These are phyloP conservation scores for Biscogniauxia marginata DNA, from an alignment of 2,329 filamentous ascomycete genomes.

Conservation along the genomic window DNA sequence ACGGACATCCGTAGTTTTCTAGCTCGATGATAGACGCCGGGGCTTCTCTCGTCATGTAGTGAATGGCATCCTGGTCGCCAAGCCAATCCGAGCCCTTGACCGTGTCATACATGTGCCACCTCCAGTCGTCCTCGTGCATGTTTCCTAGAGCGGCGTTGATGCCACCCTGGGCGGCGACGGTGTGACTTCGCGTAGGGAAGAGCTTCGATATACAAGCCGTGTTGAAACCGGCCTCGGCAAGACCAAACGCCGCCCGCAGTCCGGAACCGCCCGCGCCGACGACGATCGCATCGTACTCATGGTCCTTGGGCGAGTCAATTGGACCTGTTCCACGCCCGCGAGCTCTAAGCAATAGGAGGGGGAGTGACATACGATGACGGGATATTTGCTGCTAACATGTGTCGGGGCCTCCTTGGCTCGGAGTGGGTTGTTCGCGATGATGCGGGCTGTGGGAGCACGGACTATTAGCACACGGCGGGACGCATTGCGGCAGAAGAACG, in stretches of 20 bases:
- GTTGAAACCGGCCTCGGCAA: constrained; percentile 86
- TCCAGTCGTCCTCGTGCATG: constrained; percentile 98
- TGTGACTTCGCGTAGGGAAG: constrained; percentile 83
- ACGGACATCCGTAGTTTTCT: constrained; percentile 96
- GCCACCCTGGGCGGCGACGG: constrained; percentile 77
- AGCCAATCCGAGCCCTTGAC: constrained; percentile 98
- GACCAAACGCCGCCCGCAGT: constrained; percentile 79
- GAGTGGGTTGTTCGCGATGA: constrained; percentile 81
- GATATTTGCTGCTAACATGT: constrained; percentile 85
- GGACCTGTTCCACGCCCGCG: constrained; percentile 13
- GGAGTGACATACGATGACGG: constrained; percentile 72
- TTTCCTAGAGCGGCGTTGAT: constrained; percentile 89
- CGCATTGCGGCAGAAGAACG: constrained; percentile 4
- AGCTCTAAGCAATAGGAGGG: background rate
- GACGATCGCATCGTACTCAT: constrained; percentile 98
- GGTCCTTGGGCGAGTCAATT: constrained; percentile 60
- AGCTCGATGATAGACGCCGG: constrained; percentile 90
- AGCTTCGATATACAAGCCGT: constrained; percentile 86
- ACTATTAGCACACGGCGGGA: constrained; percentile 10
- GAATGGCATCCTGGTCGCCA: constrained; percentile 94
- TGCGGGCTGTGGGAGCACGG: constrained; percentile 58
- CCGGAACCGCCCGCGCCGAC: constrained; percentile 82
- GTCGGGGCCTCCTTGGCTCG: constrained; percentile 91
- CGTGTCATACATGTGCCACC: constrained; percentile 99
- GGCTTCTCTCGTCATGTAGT: constrained; percentile 97